phyloP scores from a whole-genome alignment of 176 grass and related monocot species.

The Carex cristatella region DNA sequence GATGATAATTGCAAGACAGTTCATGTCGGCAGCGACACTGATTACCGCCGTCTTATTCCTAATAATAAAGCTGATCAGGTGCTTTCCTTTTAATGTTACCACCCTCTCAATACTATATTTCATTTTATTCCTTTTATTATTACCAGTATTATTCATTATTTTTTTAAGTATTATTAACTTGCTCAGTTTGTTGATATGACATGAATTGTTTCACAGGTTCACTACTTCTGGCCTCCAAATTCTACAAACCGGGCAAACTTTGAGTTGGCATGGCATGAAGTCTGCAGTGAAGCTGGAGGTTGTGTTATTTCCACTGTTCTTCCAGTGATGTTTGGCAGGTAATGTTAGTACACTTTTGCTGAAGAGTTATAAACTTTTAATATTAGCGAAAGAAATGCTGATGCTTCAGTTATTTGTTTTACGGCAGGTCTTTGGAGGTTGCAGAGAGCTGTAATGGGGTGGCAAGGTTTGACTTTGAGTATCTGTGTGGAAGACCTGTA shows the following conservation, averaged over 20 bases:
- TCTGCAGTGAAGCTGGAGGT: slow-evolving; percentile 37
- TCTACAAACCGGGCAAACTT: slow-evolving; percentile 41
- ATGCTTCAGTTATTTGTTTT: slow-evolving; percentile 14
- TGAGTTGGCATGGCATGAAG: slow-evolving; percentile 57
- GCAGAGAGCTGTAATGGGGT: slow-evolving; percentile 82
- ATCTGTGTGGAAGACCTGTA: slow-evolving; percentile 88
- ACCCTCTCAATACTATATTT: neutral
- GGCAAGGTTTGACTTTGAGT: slow-evolving; percentile 80
- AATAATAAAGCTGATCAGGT: slow-evolving; percentile 50
- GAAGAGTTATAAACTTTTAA: neutral
- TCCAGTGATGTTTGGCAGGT: slow-evolving; percentile 98
- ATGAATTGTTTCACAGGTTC: slow-evolving; percentile 36
- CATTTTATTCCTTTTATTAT: neutral
- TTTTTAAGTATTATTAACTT: neutral
- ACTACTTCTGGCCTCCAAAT: slow-evolving; percentile 76
- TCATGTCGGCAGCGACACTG: slow-evolving; percentile 57
- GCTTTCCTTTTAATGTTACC: neutral
- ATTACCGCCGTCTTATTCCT: slow-evolving; percentile 82
- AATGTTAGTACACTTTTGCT: neutral
- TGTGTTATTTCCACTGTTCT: slow-evolving; percentile 40
- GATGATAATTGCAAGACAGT: slow-evolving; percentile 71
- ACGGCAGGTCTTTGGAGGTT: slow-evolving; percentile 74
- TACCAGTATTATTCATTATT: neutral
- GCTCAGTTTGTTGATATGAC: neutral
- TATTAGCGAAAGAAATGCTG: neutral